Percentiles rank a stretch among this genome's conserved stretches.
These are phyloP conservation scores for Plasmodium coatneyi DNA, from an alignment of 169 alveolate genomes.

Conservation along the genomic window DNA sequence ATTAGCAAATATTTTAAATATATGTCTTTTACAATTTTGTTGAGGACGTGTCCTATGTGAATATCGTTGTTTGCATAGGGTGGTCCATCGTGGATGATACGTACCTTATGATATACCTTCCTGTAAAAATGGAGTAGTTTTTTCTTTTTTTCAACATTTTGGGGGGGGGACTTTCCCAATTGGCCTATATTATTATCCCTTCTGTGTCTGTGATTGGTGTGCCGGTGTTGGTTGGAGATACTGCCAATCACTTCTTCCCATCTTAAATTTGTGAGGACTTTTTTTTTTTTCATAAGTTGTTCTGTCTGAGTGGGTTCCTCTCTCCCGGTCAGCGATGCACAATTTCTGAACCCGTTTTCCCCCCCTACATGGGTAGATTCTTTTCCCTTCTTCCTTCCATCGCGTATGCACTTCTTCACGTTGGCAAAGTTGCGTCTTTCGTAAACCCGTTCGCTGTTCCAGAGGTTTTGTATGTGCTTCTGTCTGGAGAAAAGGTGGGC, in stretches of 20 bases:
- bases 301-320: background rate
- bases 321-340: background rate
- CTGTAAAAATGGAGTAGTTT: constrained; percentile 7
- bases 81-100: constrained; percentile 90
- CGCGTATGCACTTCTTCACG: constrained; percentile 26
- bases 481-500: constrained; percentile 1
- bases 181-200: background rate
- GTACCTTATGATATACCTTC: constrained; percentile 3
- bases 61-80: constrained; percentile 91
- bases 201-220: background rate
- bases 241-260: background rate
- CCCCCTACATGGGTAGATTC: background rate
- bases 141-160: background rate
- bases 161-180: background rate
- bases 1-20: constrained; percentile 80
- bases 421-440: constrained; percentile 39
- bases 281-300: background rate
- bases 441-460: constrained; percentile 29
- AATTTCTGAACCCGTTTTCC: background rate
- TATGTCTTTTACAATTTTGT: constrained; percentile 89
- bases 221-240: background rate
- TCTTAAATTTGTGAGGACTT: background rate
- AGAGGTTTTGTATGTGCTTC: constrained; percentile 20
- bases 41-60: constrained; percentile 91
- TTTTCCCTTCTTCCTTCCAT: background rate